Evolutionary conservation across 2,329 filamentous ascomycete species (phyloP), one percentile per base, ranked within the genome.

Genomic region (Fusarium sororula): DNA sequence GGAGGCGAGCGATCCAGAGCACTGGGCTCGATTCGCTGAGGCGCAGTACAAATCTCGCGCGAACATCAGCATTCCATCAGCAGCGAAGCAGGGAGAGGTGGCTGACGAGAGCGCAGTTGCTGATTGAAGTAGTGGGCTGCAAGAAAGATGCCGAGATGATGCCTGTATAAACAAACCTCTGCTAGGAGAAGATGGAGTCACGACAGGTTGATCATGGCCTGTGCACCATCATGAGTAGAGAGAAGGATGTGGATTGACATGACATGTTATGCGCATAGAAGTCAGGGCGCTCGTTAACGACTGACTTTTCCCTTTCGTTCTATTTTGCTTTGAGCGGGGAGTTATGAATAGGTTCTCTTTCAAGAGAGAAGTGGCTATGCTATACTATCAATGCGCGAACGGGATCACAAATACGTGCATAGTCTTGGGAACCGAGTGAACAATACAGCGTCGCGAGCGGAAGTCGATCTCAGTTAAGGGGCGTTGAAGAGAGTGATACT

Each of bases 11-110:
- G 93, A 94, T 72, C 90, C 91, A 0, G 89, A 90, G 70, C 87
- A 92, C 80, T 90, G 93, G 88, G 87, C 88, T 56, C 82, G 83
- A 13, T 90, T 95, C 78, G 86, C 88, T 30, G 89, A 92, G 81
- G 85, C 87, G 42, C 90, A 91, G 81, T 84, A 88, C 77, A 90
- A 90, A 81, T 87, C 89, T 11, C 83, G 85, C 64, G 87, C 86
- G 17, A 90, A 90, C 74, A 85, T 88, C 26, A 83, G 77, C 32
- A 78, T 82, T 48, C 75, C 80, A 12, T 62, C 73, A 38, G 67
- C 68, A 60, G 75, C 78, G 58, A 78, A 80, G 71, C 74, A 72
- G 12, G 67, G 67, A 37, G 76, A 78, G 60, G 59, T 53, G n/a
- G 70, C 53, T 18, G 80, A 86, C 54, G 85, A 87, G 66, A 83